Conservation (phyloP, 768 basidiomycete genomes). For the Rubroboletus satanas region DNA sequence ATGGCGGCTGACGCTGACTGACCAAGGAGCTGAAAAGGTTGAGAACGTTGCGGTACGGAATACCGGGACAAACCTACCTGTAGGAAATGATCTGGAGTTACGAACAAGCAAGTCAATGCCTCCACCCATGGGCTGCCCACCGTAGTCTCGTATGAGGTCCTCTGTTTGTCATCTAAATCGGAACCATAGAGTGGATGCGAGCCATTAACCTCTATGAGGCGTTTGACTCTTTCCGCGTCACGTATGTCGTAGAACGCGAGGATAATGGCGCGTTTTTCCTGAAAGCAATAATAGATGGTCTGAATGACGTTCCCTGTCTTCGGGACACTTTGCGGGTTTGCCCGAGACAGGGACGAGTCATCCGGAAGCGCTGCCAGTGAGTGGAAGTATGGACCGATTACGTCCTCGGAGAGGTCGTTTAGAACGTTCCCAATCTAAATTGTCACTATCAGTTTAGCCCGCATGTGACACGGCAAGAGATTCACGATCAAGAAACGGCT, state of each 20-base stretch:
- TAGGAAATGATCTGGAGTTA: constrained; percentile 43
- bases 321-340: constrained; percentile 2
- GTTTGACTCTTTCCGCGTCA: constrained; percentile 46
- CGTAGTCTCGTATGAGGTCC: not conserved
- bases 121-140: constrained; percentile 15
- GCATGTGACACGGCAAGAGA: not conserved
- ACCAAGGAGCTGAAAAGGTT: constrained; percentile 47
- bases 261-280: constrained; percentile 48
- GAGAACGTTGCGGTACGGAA: constrained; percentile 4
- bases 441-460: constrained; percentile 10
- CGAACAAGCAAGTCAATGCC: constrained; percentile 41
- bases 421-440: constrained; percentile 42
- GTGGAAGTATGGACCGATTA: constrained; percentile 30
- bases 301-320: constrained; percentile 39
- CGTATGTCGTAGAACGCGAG: constrained; percentile 62
- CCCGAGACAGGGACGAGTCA: constrained; percentile 5
- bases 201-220: constrained; percentile 32
- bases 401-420: constrained; percentile 27
- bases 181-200: constrained; percentile 2
- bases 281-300: constrained; percentile 53
- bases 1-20: constrained; percentile 43
- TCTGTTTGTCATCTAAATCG: constrained; percentile 8
- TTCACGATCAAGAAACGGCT: constrained; percentile 34
- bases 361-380: constrained; percentile 21
- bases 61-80: constrained; percentile 33